Evolutionary conservation across 495 filamentous ascomycete genomes (phyloP).

Genomic region (Hypoxylon trugodes): DNA sequence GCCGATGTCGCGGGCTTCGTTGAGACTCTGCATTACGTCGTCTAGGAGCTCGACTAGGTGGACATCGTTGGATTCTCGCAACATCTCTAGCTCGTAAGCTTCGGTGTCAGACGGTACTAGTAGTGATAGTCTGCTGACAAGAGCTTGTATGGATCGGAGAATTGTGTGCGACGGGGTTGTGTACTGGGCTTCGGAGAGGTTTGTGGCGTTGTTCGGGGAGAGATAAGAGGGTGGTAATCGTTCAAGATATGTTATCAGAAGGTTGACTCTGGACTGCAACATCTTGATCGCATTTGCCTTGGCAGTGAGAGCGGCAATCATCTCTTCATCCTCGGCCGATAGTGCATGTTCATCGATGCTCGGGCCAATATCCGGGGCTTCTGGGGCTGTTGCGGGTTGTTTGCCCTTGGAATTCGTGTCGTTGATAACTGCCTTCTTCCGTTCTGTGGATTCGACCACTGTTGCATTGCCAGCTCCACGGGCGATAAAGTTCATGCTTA

Average conservation of each 20-base stretch:
- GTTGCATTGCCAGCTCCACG: slow-evolving; percentile 81
- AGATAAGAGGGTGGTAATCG: slow-evolving; percentile 72
- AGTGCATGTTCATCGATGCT: slow-evolving; percentile 60
- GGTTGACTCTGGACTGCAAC: slow-evolving; percentile 81
- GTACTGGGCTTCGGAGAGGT: slow-evolving; percentile 47
- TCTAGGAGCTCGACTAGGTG: slow-evolving; percentile 75
- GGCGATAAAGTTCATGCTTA: slow-evolving; percentile 90
- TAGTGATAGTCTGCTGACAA: slow-evolving; percentile 68
- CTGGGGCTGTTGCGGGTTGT: slow-evolving; percentile 46
- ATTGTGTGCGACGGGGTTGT: slow-evolving; percentile 69
- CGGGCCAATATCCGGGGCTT: slow-evolving; percentile 45
- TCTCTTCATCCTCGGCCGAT: slow-evolving; percentile 81
- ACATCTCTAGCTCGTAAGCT: slow-evolving; percentile 64
- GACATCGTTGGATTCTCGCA: slow-evolving; percentile 80
- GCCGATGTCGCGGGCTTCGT: slow-evolving; percentile 72
- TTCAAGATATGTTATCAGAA: slow-evolving; percentile 82
- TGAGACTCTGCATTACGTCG: slow-evolving; percentile 70
- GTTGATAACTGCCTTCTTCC: slow-evolving; percentile 48
- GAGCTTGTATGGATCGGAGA: slow-evolving; percentile 70
- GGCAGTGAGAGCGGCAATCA: slow-evolving; percentile 72
- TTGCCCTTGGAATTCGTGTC: slow-evolving; percentile 57
- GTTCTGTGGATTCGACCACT: slow-evolving; percentile 56
- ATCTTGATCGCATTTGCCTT: slow-evolving; percentile 93
- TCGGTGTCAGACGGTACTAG: slow-evolving; percentile 63
- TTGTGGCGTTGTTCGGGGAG: slow-evolving; percentile 47